Conservation (phyloP, 257 asterid genomes). For the Solanum sitiens region DNA sequence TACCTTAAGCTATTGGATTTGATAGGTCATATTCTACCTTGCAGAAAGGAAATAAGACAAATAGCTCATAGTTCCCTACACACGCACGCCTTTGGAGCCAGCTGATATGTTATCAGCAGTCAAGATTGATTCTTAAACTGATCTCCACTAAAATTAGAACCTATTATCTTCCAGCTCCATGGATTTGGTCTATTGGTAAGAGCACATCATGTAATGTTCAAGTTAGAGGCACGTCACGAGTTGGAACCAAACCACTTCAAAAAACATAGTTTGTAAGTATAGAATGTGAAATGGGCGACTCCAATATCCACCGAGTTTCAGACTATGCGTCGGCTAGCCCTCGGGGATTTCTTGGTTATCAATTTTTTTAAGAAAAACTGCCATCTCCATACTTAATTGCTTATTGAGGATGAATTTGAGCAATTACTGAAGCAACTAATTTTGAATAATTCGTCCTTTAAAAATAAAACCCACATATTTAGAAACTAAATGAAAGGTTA, state of each 20-base stretch:
- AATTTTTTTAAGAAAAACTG: neutral
- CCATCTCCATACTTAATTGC: neutral
- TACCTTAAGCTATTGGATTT: neutral
- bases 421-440: neutral
- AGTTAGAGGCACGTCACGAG: neutral
- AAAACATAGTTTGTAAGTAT: neutral
- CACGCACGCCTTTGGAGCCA: neutral
- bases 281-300: neutral
- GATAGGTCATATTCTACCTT: neutral
- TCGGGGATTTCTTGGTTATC: neutral
- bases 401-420: neutral
- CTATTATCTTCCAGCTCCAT: neutral
- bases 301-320: neutral
- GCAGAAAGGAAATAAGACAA: neutral
- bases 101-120: neutral
- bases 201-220: neutral
- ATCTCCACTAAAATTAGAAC: neutral
- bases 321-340: neutral
- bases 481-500: neutral
- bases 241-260: neutral
- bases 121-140: neutral
- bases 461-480: neutral
- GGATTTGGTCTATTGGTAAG: neutral
- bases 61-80: neutral
- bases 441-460: neutral